Conservation (phyloP, 208 protist genomes). For the Jaenimonas drosophilae region DNA sequence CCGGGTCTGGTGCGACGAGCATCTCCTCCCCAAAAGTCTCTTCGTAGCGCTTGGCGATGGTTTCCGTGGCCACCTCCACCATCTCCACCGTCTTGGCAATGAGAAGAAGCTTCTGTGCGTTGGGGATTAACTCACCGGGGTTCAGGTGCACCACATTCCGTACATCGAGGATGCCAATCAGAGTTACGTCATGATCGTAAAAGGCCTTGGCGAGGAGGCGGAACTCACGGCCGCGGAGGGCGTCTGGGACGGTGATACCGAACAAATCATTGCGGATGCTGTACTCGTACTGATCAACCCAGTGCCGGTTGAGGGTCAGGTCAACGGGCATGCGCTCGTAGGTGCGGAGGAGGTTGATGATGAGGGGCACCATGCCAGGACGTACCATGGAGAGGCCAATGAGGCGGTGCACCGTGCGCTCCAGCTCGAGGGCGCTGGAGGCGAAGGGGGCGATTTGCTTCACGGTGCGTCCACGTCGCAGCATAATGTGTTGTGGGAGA, state of each 20-base stretch:
- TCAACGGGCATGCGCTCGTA: slow-evolving; percentile 60
- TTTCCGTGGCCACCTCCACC: slow-evolving; percentile 25
- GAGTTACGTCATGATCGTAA: slow-evolving; percentile 48
- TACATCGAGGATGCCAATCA: slow-evolving; percentile 54
- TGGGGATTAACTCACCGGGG: slow-evolving; percentile 30
- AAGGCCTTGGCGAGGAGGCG: slow-evolving; percentile 35
- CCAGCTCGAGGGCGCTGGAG: slow-evolving; percentile 57
- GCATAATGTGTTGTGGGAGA: slow-evolving; percentile 66
- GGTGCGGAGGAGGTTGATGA: slow-evolving; percentile 73
- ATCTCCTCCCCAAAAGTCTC: slow-evolving; percentile 43
- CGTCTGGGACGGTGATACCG: slow-evolving; percentile 39
- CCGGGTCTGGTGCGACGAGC: slow-evolving; percentile 30
- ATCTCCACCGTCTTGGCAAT: slow-evolving; percentile 47
- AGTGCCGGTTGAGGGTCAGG: slow-evolving; percentile 29
- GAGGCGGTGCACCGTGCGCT: slow-evolving; percentile 60
- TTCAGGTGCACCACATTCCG: slow-evolving; percentile 57
- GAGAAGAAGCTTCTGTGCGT: slow-evolving; percentile 50
- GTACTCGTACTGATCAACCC: slow-evolving; percentile 79
- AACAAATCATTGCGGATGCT: slow-evolving; percentile 71
- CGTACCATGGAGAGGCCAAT: slow-evolving; percentile 57
- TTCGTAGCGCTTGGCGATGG: slow-evolving; percentile 30
- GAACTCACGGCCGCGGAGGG: slow-evolving; percentile 49
- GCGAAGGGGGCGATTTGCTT: slow-evolving; percentile 52
- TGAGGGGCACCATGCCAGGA: slow-evolving; percentile 63
- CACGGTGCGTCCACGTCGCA: slow-evolving; percentile 45